Evolutionary conservation across 2,329 filamentous ascomycete genomes (phyloP), one percentile per base, ranked within the genome.

Genomic region (Chrysoporthe austroafricana): DNA sequence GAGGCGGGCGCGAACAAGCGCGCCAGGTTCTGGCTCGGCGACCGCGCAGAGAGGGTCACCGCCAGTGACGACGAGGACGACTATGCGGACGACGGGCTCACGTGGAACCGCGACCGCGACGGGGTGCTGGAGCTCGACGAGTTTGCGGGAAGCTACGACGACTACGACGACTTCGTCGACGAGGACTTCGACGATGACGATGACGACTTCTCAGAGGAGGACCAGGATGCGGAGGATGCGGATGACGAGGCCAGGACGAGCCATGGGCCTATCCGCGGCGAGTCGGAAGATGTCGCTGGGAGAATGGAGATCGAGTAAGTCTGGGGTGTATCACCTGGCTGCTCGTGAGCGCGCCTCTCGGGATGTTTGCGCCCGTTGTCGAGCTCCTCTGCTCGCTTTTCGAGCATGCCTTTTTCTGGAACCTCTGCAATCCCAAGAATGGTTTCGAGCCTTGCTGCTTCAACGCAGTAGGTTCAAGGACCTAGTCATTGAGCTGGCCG

Each of bases 21-120:
- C 59, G 93, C 93, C 16, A 88, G 86, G 70, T 97, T 93, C 79
- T 97, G 94, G 95, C 86, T 97, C 3, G 93, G 94, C 54, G 89
- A 93, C 70, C 84, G 82, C 63, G 85, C 83, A 6, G 81, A 84
- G 73, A 76, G 84, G 43, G 76, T 86, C 4, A 77, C 77, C 32
- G 69, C 78, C 3, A 78, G 77, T 4, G 81, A 82, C 34, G 79
- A 80, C 42, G 84, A 87, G 18, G 84, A 86, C 56, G 82, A 81
- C 59, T 76, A 79, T 6, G 79, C 82, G 57, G 80, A 84, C 67
- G 85, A 88, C 63, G 83, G 82, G 14, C 77, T 86, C 61, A 78
- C 83, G 63, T 89, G 85, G 83, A 87, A 88, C 67, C 83, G 86
- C 2, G 85, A 86, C 48, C 84, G 85, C 64, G 85, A 88, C 70